These are phyloP conservation scores for Calocera cornea DNA, from an alignment of 768 basidiomycete species.

Conservation along the genomic window DNA sequence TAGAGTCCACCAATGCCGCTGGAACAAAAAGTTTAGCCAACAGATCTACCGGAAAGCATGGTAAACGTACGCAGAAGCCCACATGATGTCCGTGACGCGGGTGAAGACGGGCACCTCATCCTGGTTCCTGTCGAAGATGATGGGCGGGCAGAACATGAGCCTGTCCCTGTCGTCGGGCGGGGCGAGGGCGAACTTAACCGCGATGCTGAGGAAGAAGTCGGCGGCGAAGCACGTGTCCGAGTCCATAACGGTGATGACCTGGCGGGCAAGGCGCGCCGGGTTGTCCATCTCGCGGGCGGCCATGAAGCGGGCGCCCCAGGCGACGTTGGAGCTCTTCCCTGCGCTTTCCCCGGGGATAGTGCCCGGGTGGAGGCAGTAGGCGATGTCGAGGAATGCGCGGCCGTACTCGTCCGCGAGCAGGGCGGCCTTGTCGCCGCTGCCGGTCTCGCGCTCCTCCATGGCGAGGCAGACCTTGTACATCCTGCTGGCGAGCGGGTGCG, in stretches of 20 bases:
- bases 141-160: conserved; percentile 14
- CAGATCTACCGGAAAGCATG: neutral
- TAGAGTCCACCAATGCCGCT: conserved; percentile 19
- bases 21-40: neutral
- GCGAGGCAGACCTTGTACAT: conserved; percentile 21
- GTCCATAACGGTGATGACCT: conserved; percentile 19
- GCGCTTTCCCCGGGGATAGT: conserved; percentile 18
- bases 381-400: conserved; percentile 18
- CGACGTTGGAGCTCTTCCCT: conserved; percentile 20
- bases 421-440: conserved; percentile 16
- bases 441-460: conserved; percentile 19
- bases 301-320: conserved; percentile 18
- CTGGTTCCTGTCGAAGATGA: conserved; percentile 10
- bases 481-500: conserved; percentile 17
- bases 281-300: conserved; percentile 13
- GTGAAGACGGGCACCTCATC: conserved; percentile 9
- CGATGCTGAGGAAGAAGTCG: conserved; percentile 19
- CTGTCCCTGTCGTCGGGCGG: conserved; percentile 12
- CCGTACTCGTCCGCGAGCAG: conserved; percentile 18
- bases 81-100: conserved; percentile 11
- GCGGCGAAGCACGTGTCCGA: conserved; percentile 19
- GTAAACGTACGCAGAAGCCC: conserved; percentile 8
- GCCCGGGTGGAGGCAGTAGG: conserved; percentile 19
- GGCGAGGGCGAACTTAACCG: conserved; percentile 17
- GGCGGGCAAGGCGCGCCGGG: conserved; percentile 13